Conservation (phyloP, 2,329 filamentous ascomycete species). For the Furcasterigmium sp. region DNA sequence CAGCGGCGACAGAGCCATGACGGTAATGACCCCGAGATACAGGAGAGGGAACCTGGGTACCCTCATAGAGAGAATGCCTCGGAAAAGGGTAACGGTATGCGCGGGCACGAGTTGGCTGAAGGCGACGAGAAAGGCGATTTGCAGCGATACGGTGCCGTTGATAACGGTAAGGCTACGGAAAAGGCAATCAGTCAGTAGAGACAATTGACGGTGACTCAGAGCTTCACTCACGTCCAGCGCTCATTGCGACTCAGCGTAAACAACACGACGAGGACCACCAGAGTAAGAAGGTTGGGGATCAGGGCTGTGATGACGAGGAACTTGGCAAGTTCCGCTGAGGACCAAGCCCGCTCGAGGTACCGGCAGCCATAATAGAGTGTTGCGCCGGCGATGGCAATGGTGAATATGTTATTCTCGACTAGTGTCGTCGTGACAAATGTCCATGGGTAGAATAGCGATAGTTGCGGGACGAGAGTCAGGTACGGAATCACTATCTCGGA, state of each 20-base stretch:
- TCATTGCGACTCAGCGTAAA: slow-evolving; percentile 64
- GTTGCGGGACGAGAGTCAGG: slow-evolving; percentile 77
- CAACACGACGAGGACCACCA: slow-evolving; percentile 68
- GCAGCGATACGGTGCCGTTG: slow-evolving; percentile 81
- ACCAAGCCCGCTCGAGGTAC: slow-evolving; percentile 95
- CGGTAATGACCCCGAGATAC: slow-evolving; percentile 68
- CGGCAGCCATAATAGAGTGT: slow-evolving; percentile 89
- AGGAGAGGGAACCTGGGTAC: slow-evolving; percentile 69
- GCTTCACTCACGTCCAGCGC: slow-evolving; percentile 57
- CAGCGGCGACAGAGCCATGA: slow-evolving; percentile 52
- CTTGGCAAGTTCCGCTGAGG: slow-evolving; percentile 84
- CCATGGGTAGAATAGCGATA: slow-evolving; percentile 87
- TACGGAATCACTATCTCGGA: slow-evolving; percentile 73
- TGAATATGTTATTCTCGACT: slow-evolving; percentile 91
- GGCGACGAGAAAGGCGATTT: slow-evolving; percentile 90
- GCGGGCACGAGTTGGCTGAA: slow-evolving; percentile 97
- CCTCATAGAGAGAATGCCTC: slow-evolving; percentile 80
- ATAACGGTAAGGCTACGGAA: slow-evolving; percentile 66
- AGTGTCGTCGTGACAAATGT: slow-evolving; percentile 81
- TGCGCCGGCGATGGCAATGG: slow-evolving; percentile 67
- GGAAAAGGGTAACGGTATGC: slow-evolving; percentile 92
- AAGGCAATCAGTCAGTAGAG: background rate
- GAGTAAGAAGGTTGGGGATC: slow-evolving; percentile 74
- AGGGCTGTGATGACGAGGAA: slow-evolving; percentile 74
- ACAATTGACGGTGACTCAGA: background rate